Base-by-base conservation (phyloP, 2,329 filamentous ascomycete species). In the Cladosporium sp. region DNA sequence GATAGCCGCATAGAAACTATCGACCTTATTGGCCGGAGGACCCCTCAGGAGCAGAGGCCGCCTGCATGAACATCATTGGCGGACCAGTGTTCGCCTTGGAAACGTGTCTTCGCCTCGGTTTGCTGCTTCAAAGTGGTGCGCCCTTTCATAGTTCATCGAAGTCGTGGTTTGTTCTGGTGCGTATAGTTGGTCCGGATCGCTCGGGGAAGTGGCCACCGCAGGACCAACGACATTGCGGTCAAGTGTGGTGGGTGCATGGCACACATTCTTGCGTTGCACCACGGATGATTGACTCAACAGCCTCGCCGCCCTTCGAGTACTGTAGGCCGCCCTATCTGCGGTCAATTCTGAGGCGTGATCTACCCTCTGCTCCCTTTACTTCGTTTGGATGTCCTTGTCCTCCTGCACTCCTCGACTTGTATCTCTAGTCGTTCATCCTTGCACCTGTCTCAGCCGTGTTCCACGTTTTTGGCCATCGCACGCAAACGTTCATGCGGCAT, bases 391-490 rank as follows among this genome's bases (percentile, higher is more conserved):
- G 26, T 33, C 55, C 31, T 46, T 56, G 33, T 55, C 23, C 46
- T 53, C 29, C 23, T 55, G 50, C 61, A 23, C 26, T 46, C 23
- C 61, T 62, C 33, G 60, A 63, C 33, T 46, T 56, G 61, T 37
- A 10, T 63, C 50, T 56, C n/a, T 56, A 21, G 16, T 56, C 50
- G 35, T 53, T 46, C 50, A 63, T 56, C 61, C 61, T 63, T 55
- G 61, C 35, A 44, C 18, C 29, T 63, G 61, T 63, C 61, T 63
- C 61, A 55, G 61, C 61, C 33, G 50, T 56, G 61, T 63, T 35
- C 33, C 35, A 56, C 61, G 28, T 35, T 37, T 28, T 18, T 26
- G 26, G 26, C n/a, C 4, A 50, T 63, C 31, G 26, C 11, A 63
- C 61, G 33, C 21, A 46, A 44, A 53, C 46, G 33, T 63, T 37